phyloP scores from a whole-genome alignment of 768 basidiomycete genomes.

The Phanerochaete carnosa region DNA sequence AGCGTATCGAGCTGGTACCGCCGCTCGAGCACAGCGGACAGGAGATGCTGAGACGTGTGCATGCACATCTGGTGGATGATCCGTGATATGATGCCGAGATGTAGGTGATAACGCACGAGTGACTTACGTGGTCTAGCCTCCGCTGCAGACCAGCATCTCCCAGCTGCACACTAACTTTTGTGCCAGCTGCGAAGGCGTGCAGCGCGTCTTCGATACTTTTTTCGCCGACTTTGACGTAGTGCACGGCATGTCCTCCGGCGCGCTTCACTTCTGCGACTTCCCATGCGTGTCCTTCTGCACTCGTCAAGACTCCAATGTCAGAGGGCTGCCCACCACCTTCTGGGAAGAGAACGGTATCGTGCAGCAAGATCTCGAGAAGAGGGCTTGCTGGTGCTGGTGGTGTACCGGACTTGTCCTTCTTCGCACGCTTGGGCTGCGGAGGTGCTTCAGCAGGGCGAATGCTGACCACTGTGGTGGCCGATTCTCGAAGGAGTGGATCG shows the following conservation, averaged over 20 bases:
- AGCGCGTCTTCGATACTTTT: conserved; percentile 40
- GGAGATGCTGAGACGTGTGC: conserved; percentile 82
- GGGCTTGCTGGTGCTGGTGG: conserved; percentile 43
- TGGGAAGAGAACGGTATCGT: conserved; percentile 79
- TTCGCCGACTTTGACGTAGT: conserved; percentile 53
- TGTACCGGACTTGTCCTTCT: conserved; percentile 49
- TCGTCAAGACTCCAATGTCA: conserved; percentile 59
- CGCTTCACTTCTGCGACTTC: conserved; percentile 65
- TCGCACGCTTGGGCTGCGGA: conserved; percentile 35
- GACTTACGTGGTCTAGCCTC: conserved; percentile 70
- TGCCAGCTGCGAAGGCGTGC: conserved; percentile 48
- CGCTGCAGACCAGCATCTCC: conserved; percentile 59
- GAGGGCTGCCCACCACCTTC: conserved; percentile 83
- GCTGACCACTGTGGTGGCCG: conserved; percentile 56
- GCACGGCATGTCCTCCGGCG: conserved; percentile 70
- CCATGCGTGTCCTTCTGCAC: conserved; percentile 44
- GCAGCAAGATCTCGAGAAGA: conserved; percentile 62
- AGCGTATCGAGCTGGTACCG: conserved; percentile 64
- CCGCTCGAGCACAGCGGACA: conserved; percentile 76
- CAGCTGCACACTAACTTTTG: conserved; percentile 48
- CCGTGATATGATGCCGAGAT: not conserved
- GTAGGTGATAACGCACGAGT: not conserved
- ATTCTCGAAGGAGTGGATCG: conserved; percentile 61
- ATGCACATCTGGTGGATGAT: conserved; percentile 58
- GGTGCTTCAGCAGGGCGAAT: conserved; percentile 44